Conservation (phyloP, 1,284 basidiomycete species). For the Puccinia brachypodii region DNA sequence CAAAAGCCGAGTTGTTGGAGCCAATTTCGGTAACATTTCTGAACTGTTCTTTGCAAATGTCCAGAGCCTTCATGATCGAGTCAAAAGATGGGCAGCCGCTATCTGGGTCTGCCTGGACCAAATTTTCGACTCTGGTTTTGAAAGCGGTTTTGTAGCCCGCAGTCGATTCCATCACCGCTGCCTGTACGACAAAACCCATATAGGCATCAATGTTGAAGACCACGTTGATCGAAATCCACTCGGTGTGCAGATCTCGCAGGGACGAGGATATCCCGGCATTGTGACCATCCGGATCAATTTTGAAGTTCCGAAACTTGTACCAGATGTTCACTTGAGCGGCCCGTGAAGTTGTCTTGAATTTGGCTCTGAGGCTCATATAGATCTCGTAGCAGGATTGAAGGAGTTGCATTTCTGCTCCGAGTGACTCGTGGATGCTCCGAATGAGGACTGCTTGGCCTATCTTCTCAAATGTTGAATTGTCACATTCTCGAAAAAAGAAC, state of each 20-base stretch:
- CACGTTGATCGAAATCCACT: neutral
- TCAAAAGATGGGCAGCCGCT: neutral
- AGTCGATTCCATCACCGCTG: neutral
- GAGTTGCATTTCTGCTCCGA: neutral
- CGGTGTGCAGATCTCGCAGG: neutral
- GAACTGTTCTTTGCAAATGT: neutral
- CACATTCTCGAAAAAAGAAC: neutral
- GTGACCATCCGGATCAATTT: neutral
- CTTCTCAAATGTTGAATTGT: neutral
- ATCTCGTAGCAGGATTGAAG: neutral
- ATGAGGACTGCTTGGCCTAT: neutral
- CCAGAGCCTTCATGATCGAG: neutral
- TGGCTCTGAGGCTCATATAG: neutral
- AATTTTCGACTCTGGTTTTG: neutral
- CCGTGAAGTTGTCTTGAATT: neutral
- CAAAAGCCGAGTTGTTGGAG: no score
- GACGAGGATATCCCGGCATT: neutral
- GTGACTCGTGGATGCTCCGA: neutral
- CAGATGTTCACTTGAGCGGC: neutral
- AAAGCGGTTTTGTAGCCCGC: neutral
- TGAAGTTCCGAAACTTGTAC: neutral
- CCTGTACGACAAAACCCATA: neutral
- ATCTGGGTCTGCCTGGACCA: neutral
- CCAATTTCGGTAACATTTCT: no score
- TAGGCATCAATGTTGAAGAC: neutral